Evolutionary conservation across 768 basidiomycete species (phyloP).

Genomic region (Strobilomyces confusus): DNA sequence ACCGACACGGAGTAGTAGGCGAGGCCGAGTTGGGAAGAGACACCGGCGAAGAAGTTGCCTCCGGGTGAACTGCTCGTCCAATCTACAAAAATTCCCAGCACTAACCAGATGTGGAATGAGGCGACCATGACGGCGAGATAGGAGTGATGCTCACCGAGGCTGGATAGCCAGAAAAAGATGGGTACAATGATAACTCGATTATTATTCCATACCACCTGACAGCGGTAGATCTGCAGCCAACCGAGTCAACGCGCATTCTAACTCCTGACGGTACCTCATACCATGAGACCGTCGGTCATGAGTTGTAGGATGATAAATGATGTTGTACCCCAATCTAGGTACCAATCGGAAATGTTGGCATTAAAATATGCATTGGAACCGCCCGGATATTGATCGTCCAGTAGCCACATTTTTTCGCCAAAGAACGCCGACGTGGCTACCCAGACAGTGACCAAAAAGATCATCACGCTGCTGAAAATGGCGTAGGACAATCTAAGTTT

Average conservation of each 20-base stretch:
- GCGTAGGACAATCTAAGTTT: not conserved
- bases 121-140: too few relatives aligned
- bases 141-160: not conserved
- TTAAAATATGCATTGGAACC: conserved; percentile 32
- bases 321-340: not conserved
- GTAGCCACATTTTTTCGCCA: conserved; percentile 31
- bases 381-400: conserved; percentile 30
- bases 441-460: not conserved
- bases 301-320: not conserved
- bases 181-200: not conserved
- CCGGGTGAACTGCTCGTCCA: conserved; percentile 14
- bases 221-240: not conserved
- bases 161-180: not conserved
- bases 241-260: not conserved
- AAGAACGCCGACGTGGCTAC: not conserved
- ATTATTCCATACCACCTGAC: not conserved
- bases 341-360: conserved; percentile 23
- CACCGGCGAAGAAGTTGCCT: conserved; percentile 15
- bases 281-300: not conserved
- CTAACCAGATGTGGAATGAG: conserved; percentile 6
- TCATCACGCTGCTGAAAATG: not conserved
- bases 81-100: conserved; percentile 14
- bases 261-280: not conserved
- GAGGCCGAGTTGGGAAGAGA: conserved; percentile 9
- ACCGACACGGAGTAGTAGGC: conserved; percentile 16